These are phyloP conservation scores for Thermothielavioides terrestris DNA, from an alignment of 495 filamentous ascomycete species.

Conservation along the genomic window DNA sequence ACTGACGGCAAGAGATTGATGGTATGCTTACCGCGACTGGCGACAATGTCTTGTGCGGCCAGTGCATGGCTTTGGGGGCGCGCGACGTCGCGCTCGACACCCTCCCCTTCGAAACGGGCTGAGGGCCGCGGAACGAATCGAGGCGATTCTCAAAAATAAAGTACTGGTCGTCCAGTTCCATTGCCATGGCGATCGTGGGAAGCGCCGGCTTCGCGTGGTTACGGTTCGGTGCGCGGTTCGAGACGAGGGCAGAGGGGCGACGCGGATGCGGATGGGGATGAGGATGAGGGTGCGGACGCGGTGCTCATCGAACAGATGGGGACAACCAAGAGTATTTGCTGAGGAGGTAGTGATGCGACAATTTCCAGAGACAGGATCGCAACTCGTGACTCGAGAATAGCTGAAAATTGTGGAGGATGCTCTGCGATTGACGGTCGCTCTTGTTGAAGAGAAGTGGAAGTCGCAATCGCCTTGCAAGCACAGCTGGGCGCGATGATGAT, in stretches of 20 bases:
- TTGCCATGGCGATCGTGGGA: constrained; percentile 12
- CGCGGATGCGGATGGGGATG: neutral
- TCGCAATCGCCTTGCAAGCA: constrained; percentile 5
- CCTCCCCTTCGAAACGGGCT: constrained; percentile 49
- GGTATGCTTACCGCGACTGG: constrained; percentile 52
- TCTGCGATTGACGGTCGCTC: neutral
- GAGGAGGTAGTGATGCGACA: too few relatives aligned
- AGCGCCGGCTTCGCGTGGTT: neutral
- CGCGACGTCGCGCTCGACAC: constrained; percentile 48
- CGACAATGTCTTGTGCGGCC: constrained; percentile 64
- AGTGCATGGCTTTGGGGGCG: constrained; percentile 50
- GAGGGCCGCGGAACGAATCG: constrained; percentile 58
- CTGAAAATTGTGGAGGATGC: neutral
- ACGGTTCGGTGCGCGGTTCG: neutral
- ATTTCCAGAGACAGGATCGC: too few relatives aligned
- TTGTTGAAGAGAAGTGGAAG: constrained; percentile 8
- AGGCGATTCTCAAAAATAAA: constrained; percentile 63
- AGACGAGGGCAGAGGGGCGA: neutral
- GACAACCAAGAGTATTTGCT: too few relatives aligned
- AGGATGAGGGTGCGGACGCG: neutral
- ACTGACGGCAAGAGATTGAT: too few relatives aligned
- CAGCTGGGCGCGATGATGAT: constrained; percentile 5
- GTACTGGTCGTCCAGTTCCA: constrained; percentile 28
- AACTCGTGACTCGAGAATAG: too few relatives aligned
- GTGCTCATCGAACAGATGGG: too few relatives aligned